Evolutionary conservation across 2,329 filamentous ascomycete genomes (phyloP).

Genomic region (Nakataea oryzae): DNA sequence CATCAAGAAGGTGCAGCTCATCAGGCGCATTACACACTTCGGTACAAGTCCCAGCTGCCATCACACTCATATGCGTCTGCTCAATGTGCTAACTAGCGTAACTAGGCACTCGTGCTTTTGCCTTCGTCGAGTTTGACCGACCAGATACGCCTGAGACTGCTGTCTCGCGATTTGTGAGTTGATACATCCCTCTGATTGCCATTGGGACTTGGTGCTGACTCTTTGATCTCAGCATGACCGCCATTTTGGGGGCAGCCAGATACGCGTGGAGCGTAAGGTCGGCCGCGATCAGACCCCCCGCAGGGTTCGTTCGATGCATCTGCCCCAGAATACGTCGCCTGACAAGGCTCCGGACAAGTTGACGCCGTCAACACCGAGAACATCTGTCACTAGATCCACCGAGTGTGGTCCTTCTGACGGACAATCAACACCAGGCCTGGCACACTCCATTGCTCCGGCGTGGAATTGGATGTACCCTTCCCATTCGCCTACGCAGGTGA

Average conservation of each 20-base stretch:
- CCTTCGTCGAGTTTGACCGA: conserved; percentile 15
- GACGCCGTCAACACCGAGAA: neutral
- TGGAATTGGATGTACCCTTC: conserved; percentile 1
- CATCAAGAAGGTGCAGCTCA: conserved; percentile 17
- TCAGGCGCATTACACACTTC: conserved; percentile 14
- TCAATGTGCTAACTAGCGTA: neutral
- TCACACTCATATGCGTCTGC: neutral
- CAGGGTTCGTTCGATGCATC: neutral
- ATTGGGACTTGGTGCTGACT: neutral
- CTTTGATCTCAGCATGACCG: neutral
- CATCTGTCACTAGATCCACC: neutral
- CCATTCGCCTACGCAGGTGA: neutral
- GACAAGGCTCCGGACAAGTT: neutral
- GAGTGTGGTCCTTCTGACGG: neutral
- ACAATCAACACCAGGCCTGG: neutral
- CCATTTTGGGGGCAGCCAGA: neutral
- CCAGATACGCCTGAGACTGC: conserved; percentile 9
- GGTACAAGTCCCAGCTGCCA: conserved; percentile 8
- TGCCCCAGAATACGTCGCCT: neutral
- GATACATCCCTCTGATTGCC: neutral
- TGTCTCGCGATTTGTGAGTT: neutral
- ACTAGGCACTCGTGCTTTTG: conserved; percentile 14
- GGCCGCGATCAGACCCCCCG: conserved; percentile 1
- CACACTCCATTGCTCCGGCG: neutral
- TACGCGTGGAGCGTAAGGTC: conserved; percentile 3